Evolutionary conservation across 768 basidiomycete species (phyloP), one percentile per base, ranked within the genome.

Genomic region (Collybia sp.): DNA sequence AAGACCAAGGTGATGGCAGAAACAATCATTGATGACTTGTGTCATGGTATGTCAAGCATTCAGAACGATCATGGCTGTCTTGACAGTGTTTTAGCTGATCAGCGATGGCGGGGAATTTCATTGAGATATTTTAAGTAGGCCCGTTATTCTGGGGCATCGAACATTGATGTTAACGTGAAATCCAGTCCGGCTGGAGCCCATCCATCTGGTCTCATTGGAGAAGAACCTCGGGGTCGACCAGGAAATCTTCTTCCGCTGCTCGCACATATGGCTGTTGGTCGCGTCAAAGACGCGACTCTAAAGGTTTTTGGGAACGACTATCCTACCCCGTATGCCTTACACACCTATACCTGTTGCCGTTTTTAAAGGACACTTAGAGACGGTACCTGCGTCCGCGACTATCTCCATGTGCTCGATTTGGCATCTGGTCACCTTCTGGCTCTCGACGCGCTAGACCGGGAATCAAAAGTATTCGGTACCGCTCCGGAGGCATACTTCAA

Each of bases 241-340:
- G 93, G 89, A 44, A 99, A 99, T 65, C 76, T 99, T 35, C 70
- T 99, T 25, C 96, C 96, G 6, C 71, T 98, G 8, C 80, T 98
- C 33, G 89, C 93, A 6, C 93, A 95, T 39, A 96, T 97, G 79
- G 94, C 96, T 5, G 70, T 93, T 45, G 96, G 95, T 25, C 83
- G 93, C 42, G 79, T 92, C 53, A 77, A 82, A 47, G 83, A 85
- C 38, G 55, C 69, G 11, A 78, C 76, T 6, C 60, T 85, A 30
- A 85, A 88, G 60, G 88, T 99, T 4, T 99, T 98, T 59, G 95
- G 96, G 25, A 88, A 95, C 61, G 93, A 99, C 66, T 99, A 96
- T 65, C 93, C 94, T 16, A 99, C 96, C 0, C 82, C 78, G 87
- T 92, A 54, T 58, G 83, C 70, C 5, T 18, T 19, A 9, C 31